phyloP scores from a whole-genome alignment of 495 filamentous ascomycete genomes.

The Penicillium chermesinum region DNA sequence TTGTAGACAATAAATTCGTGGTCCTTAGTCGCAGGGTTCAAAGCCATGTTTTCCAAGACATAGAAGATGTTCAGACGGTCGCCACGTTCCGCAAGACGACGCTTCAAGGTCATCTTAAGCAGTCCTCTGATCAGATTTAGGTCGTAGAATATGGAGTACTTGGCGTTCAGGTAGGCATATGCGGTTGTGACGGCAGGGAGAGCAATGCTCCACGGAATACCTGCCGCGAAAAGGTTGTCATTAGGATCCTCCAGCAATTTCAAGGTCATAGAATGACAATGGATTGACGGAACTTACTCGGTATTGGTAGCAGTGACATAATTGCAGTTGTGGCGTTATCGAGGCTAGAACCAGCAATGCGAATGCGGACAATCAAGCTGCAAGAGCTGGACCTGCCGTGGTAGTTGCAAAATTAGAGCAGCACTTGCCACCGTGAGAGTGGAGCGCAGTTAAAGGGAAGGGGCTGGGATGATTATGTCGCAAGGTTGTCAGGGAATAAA shows the following conservation, averaged over 20 bases:
- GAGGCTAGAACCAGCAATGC: not conserved
- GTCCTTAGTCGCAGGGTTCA: conserved; percentile 49
- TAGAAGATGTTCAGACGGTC: conserved; percentile 77
- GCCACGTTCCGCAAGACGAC: conserved; percentile 40
- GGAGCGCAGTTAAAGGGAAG: no score
- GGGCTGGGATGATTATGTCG: no score
- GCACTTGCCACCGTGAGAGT: not conserved
- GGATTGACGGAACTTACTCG: not conserved
- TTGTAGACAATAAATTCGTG: conserved; percentile 67
- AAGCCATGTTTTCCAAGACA: conserved; percentile 64
- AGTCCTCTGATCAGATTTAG: conserved; percentile 46
- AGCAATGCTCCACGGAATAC: conserved; percentile 46
- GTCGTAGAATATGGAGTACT: conserved; percentile 64
- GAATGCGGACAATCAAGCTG: not conserved
- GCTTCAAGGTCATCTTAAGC: conserved; percentile 36
- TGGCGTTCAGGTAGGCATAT: conserved; percentile 79
- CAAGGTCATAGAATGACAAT: no score
- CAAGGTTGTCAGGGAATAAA: no score
- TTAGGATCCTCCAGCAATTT: not conserved
- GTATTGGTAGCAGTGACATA: not conserved
- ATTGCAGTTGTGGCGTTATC: not conserved
- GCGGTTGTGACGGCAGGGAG: conserved; percentile 61
- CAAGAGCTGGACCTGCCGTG: no score
- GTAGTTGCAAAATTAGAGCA: not conserved
- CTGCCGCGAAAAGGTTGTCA: conserved; percentile 10